Conservation (phyloP, 2,329 filamentous ascomycete species). For the Diaporthe sp. region DNA sequence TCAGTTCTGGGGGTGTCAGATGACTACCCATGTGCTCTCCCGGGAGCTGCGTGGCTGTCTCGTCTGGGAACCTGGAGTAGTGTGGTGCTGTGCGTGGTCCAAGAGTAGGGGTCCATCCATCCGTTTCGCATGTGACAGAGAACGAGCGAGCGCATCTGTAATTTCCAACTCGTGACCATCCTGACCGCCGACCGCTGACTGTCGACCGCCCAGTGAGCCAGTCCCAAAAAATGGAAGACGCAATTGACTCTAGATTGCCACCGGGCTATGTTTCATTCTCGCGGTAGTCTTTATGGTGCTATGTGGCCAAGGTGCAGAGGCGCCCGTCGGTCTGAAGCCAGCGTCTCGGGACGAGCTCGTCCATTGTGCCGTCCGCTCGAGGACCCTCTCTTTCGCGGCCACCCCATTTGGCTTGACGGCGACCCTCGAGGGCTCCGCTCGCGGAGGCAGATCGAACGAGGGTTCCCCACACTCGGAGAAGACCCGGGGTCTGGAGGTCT, state of each 20-base stretch:
- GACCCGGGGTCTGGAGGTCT: slow-evolving; percentile 30
- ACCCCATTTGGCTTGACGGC: slow-evolving; percentile 8
- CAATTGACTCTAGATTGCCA: slow-evolving; percentile 34
- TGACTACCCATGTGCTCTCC: slow-evolving; percentile 17
- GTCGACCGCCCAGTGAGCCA: not conserved
- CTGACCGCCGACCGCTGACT: not conserved
- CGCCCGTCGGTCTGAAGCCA: slow-evolving; percentile 13
- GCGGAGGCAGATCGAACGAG: slow-evolving; percentile 25
- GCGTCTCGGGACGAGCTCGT: slow-evolving; percentile 28
- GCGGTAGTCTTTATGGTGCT: not conserved
- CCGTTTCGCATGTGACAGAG: slow-evolving; percentile 39
- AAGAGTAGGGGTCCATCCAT: slow-evolving; percentile 12
- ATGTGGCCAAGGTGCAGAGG: not conserved
- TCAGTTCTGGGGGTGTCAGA: slow-evolving; percentile 25
- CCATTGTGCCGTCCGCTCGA: slow-evolving; percentile 17
- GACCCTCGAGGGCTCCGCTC: slow-evolving; percentile 17
- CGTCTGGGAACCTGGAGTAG: slow-evolving; percentile 2
- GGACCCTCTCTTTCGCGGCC: not conserved
- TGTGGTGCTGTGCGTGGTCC: not conserved
- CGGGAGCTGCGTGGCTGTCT: slow-evolving; percentile 7
- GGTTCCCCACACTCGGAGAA: slow-evolving; percentile 33
- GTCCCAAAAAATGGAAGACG: slow-evolving; percentile 15
- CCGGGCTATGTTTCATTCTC: slow-evolving; percentile 6
- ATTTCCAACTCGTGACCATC: slow-evolving; percentile 32
- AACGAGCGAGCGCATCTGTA: not conserved